phyloP scores from a whole-genome alignment of 192 early-diverging fungal species.

The Spizellomyces sp. region DNA sequence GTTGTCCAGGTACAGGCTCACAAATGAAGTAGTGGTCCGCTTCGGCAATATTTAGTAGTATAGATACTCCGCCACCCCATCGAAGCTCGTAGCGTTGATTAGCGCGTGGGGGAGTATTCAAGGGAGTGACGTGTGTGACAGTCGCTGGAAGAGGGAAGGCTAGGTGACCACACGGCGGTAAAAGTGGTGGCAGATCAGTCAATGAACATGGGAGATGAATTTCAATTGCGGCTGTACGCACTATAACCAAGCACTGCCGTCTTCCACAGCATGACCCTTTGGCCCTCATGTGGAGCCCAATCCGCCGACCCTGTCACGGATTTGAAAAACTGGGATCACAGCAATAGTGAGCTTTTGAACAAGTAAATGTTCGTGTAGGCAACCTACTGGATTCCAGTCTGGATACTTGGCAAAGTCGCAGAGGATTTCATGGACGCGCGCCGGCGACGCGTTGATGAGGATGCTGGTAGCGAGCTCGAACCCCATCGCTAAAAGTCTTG shows the following conservation, averaged over 20 bases:
- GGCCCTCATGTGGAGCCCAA: conserved; percentile 2
- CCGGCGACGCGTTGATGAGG: background rate
- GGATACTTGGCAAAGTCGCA: conserved; percentile 8
- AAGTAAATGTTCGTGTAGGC: no score
- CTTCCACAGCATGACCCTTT: background rate
- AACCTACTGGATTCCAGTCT: background rate
- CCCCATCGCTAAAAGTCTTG: background rate
- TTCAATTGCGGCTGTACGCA: background rate
- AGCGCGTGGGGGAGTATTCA: background rate
- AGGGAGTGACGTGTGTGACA: background rate
- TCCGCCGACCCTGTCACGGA: background rate
- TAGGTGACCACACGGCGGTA: background rate
- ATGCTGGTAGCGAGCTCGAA: conserved; percentile 4
- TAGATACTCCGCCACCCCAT: background rate
- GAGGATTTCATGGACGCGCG: conserved; percentile 1
- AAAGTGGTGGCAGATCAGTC: background rate
- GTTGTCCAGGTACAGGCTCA: background rate
- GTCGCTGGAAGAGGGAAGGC: background rate
- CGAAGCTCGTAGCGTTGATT: background rate
- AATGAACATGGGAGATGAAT: background rate
- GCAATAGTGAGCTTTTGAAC: no score
- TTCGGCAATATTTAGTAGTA: background rate
- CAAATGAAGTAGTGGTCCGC: conserved; percentile 4
- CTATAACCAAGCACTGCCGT: background rate
- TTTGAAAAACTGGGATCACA: background rate